phyloP scores from a whole-genome alignment of 495 filamentous ascomycete genomes.

The Platismatia glauca region DNA sequence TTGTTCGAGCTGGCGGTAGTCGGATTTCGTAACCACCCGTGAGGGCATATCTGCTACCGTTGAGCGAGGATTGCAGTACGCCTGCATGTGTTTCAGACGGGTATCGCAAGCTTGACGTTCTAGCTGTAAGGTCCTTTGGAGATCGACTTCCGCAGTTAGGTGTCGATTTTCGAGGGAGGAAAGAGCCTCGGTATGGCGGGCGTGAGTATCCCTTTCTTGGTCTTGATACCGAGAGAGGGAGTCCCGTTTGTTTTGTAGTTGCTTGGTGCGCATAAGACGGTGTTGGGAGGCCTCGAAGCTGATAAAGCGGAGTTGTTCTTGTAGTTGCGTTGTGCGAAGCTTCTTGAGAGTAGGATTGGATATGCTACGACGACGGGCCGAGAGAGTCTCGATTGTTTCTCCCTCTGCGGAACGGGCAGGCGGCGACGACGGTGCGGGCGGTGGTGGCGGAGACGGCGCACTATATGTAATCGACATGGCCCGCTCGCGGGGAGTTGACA shows the following conservation, averaged over 20 bases:
- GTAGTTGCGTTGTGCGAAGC: slow-evolving; percentile 23
- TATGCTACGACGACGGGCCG: slow-evolving; percentile 19
- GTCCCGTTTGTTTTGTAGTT: slow-evolving; percentile 14
- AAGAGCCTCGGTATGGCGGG: slow-evolving; percentile 20
- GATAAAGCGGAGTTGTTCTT: slow-evolving; percentile 26
- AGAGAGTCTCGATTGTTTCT: slow-evolving; percentile 9
- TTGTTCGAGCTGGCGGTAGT: slow-evolving; percentile 56
- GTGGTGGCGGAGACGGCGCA: slow-evolving; percentile 12
- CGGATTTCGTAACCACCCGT: slow-evolving; percentile 47
- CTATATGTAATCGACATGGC: slow-evolving; percentile 2
- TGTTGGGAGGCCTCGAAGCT: slow-evolving; percentile 23
- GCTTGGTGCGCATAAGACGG: slow-evolving; percentile 20
- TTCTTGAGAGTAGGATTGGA: slow-evolving; percentile 17
- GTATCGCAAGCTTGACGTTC: slow-evolving; percentile 26
- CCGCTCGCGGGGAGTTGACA: slow-evolving; percentile 4
- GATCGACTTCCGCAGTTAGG: slow-evolving; percentile 24
- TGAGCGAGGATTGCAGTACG: slow-evolving; percentile 23
- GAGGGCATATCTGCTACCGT: slow-evolving; percentile 24
- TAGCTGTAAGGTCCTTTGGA: slow-evolving; percentile 18
- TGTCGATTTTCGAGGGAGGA: slow-evolving; percentile 23
- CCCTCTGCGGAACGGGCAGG: slow-evolving; percentile 6
- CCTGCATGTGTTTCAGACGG: slow-evolving; percentile 27
- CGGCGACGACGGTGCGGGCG: slow-evolving; percentile 11
- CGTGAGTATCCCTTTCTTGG: slow-evolving; percentile 11
- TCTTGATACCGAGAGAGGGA: slow-evolving; percentile 13